Base-by-base conservation (phyloP, 2,329 filamentous ascomycete genomes). In the Epichloe brachyelytri region DNA sequence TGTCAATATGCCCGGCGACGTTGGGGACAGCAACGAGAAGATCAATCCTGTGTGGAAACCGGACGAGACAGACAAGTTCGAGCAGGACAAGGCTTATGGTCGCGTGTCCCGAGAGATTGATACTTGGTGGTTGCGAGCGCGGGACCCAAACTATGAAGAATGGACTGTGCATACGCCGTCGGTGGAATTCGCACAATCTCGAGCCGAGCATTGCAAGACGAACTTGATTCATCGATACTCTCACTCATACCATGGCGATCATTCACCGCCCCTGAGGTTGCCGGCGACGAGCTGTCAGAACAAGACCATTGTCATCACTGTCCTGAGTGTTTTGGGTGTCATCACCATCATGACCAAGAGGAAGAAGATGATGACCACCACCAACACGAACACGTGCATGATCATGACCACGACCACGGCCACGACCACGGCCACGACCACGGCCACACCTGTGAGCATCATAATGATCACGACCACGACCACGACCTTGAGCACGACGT, bases 101-200 rank as follows among this genome's bases (percentile, higher is more conserved):
- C 73, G 77, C 38, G 79, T 83, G 0, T 84, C 80, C 1, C 71
- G 78, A 55, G 80, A 84, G 61, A 75, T 83, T 48, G 80, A 84
- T 60, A 73, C 72, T 2, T 84, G 80, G 80, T 84, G 80, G 79
- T 70, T 78, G 43, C 73, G 72, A 46, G 77, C 77, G 41, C 72
- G 79, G 40, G 77, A 82, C 54, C 75, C 76, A 2, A 83, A 82
- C 58, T 76, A 76, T 53, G 76, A 78, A 40, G 73, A 75, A 20
- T 80, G 77, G 74, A 71, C 75, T 33, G 71, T 78, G 0, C 69
- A 69, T 1, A 82, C 83, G 76, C 79, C 78, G 3, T 74, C 77
- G 2, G 74, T 82, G 17, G 77, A 80, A 52, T 75, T 77, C 56
- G 80, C 80, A 0, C 74, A 78, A 55, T 71, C 72, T 46, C 70